Base-by-base conservation (phyloP, 495 filamentous ascomycete genomes). In the Podospora appendiculata region DNA sequence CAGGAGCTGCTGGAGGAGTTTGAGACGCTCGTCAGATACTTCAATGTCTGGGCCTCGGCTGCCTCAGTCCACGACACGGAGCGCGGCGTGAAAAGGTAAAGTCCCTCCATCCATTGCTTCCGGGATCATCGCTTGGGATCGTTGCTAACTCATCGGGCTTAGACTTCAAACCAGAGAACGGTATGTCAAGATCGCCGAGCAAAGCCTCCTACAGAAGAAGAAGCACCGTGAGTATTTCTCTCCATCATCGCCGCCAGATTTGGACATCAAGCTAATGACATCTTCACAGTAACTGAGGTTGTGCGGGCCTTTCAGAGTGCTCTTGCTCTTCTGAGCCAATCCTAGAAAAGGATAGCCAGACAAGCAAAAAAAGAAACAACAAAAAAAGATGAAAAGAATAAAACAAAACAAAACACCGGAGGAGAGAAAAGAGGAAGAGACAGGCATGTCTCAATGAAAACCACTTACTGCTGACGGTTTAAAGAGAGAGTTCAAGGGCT, bases 241-340 rank as follows among this genome's bases (percentile, higher is more conserved):
- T n/a, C n/a, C 2, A 25, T 25, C 25, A 25, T 25, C 25, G 25
- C 25, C 25, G 25, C n/a, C n/a, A 25, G 25, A 25, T 25, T 25
- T 25, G 2, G 25, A 25, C 25, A 25, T 25, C n/a, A 5, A 25
- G 25, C 25, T 25, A 25, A n/a, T n/a, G n/a, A 25, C 25, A 25
- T 25, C 2, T 25, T 25, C 25, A 25, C 25, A 25, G 25, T 90
- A 60, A 73, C 74, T 41, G 79, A 88, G 58, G 88, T 93, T 40
- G 86, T 93, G 9, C 78, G 81, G 57, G 88, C 88, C 32, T 93
- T 93, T 60, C 80, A 91, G 61, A 89, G 76, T 64, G 88, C 88
- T 45, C 69, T 92, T 19, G 80, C 83, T 7, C 76, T 92, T 19
- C 70, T 92, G 33, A 71, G 71, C 54, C 67, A 68, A 34, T 54